Evolutionary conservation across 805 yeast species (phyloP).

Genomic region (Nakazawaea pomicola): DNA sequence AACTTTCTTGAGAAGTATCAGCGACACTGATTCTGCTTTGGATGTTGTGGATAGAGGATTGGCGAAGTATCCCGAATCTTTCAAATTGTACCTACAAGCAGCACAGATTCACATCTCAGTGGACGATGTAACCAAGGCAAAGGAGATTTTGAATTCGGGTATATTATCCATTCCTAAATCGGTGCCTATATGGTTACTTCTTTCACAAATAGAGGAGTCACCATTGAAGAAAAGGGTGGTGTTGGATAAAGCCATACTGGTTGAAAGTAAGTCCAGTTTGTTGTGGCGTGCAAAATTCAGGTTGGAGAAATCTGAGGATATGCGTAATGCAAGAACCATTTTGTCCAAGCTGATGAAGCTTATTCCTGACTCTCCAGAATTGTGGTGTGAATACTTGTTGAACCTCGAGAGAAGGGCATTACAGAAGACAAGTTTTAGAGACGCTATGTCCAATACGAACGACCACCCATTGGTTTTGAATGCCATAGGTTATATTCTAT

Average conservation of each 20-base stretch:
- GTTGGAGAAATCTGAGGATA: slow-evolving; percentile 49
- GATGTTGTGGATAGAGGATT: slow-evolving; percentile 42
- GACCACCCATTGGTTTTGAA: slow-evolving; percentile 55
- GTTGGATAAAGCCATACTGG: slow-evolving; percentile 60
- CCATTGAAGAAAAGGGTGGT: slow-evolving; percentile 57
- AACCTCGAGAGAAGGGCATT: slow-evolving; percentile 42
- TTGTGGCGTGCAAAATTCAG: slow-evolving; percentile 55
- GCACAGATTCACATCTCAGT: slow-evolving; percentile 44
- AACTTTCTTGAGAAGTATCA: slow-evolving; percentile 39
- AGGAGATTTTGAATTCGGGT: slow-evolving; percentile 44
- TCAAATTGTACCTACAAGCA: slow-evolving; percentile 56
- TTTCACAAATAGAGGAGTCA: slow-evolving; percentile 43
- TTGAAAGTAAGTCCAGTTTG: slow-evolving; percentile 41
- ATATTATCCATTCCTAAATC: slow-evolving; percentile 40
- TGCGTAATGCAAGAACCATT: slow-evolving; percentile 46
- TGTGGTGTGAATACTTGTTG: slow-evolving; percentile 64
- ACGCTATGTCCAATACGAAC: slow-evolving; percentile 64
- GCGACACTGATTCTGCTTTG: slow-evolving; percentile 32
- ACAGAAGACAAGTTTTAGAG: slow-evolving; percentile 54
- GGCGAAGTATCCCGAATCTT: slow-evolving; percentile 38
- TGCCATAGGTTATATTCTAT: slow-evolving; percentile 63
- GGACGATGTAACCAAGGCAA: slow-evolving; percentile 33
- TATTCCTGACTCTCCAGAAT: slow-evolving; percentile 49
- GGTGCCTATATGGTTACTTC: slow-evolving; percentile 47
- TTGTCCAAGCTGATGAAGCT: slow-evolving; percentile 53